phyloP scores from a whole-genome alignment of 2,329 filamentous ascomycete species.

The Sphaceloma murrayae region DNA sequence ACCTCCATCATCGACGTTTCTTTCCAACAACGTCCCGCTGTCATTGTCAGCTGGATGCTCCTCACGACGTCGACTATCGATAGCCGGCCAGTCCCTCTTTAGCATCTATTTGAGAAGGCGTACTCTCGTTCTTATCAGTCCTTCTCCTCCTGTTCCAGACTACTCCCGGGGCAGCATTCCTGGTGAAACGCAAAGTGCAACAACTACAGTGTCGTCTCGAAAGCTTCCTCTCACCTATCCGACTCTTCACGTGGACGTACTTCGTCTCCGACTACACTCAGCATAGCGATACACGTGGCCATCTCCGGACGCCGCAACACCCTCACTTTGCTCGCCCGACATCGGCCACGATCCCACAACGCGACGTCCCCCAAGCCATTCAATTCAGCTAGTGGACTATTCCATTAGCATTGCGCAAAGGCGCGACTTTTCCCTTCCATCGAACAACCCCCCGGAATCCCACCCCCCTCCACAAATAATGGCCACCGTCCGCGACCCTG shows the following conservation, averaged over 20 bases:
- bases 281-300: neutral
- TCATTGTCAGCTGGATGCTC: conserved; percentile 2
- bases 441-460: no score
- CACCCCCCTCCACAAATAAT: conserved; percentile 25
- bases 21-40: conserved; percentile 4
- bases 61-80: conserved; percentile 9
- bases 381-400: no score
- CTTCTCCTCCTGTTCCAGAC: no score
- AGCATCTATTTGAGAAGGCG: neutral
- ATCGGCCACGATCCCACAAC: no score
- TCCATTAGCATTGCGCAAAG: no score
- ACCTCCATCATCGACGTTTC: conserved; percentile 14
- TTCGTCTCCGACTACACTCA: neutral
- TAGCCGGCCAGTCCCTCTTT: conserved; percentile 23
- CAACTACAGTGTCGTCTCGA: conserved; percentile 4
- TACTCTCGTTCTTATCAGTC: no score
- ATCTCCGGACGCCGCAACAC: no score
- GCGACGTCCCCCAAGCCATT: no score
- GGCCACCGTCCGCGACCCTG: conserved; percentile 47
- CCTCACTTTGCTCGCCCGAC: no score
- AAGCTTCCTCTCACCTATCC: no score
- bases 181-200: conserved; percentile 9
- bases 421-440: neutral
- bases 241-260: neutral
- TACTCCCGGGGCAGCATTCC: neutral